Base-by-base conservation (phyloP, 2,329 filamentous ascomycete species). In the Sporothrix variecibatus region DNA sequence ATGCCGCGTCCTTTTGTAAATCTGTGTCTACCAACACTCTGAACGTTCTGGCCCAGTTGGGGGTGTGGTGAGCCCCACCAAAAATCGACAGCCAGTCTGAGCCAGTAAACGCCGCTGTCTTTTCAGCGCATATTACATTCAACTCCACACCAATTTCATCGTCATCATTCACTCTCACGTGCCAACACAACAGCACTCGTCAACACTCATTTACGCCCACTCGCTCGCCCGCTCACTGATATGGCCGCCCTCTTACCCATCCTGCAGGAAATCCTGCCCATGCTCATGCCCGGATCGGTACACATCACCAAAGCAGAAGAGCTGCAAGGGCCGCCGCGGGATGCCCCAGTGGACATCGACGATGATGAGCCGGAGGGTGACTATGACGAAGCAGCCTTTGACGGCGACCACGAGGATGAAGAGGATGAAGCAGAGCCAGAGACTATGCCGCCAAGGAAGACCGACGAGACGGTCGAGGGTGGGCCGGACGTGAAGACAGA, bases 281-380 rank as follows among this genome's bases (percentile, higher is more conserved):
- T 90, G 85, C 85, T 90, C 74, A 82, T 90, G 79, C 87, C 88
- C 2, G 83, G 85, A 3, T 81, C 84, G n/a, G 87, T 92, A n/a
- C 84, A 88, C 72, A 83, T 92, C 73, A 87, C 87, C 43, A 85
- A 84, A 75, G 83, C 85, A 49, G 78, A 81, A 62, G 83, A 86
- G 46, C 40, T 67, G n/a, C 62, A 62, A 20, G 71, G 60, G 23
- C 69, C 51, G 40, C 51, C 68, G 12, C 40, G 34, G 31, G 34
- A 38, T 17, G 43, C 51, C n/a, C 28, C 34, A 34, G 60, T 40
- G 12, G 70, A 31, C 26, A 34, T 26, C 26, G 75, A 70, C 8
- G 71, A 71, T 17, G 74, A 69, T 1, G 70, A 56, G 71, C 75
- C 3, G 71, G 28, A 72, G 4, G 70, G 26, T 28, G 85, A 75